These are phyloP conservation scores for Phytophthora vignae DNA, from an alignment of 352 stramenopile species.

Conservation along the genomic window DNA sequence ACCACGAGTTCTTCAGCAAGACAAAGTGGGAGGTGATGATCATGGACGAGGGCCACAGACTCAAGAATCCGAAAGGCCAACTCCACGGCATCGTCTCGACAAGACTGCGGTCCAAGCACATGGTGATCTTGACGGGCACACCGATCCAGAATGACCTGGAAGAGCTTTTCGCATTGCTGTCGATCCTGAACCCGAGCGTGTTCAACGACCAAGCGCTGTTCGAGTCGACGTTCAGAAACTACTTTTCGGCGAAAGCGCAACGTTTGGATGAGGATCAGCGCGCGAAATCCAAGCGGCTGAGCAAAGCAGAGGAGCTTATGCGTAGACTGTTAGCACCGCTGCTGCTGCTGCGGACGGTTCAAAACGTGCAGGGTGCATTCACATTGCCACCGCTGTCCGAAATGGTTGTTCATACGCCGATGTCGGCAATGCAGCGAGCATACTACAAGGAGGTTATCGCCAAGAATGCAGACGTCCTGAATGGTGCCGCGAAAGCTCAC, in stretches of 20 bases:
- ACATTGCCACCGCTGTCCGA: slow-evolving; percentile 76
- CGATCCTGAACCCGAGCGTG: slow-evolving; percentile 85
- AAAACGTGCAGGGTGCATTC: slow-evolving; percentile 77
- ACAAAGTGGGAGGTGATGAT: slow-evolving; percentile 69
- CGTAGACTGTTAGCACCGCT: slow-evolving; percentile 63
- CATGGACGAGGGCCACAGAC: slow-evolving; percentile 89
- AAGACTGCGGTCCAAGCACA: slow-evolving; percentile 46
- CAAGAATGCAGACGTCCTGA: slow-evolving; percentile 65
- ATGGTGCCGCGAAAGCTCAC: slow-evolving; percentile 45
- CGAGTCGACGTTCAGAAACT: slow-evolving; percentile 55
- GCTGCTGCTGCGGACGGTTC: slow-evolving; percentile 69
- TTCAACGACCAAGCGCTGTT: slow-evolving; percentile 77
- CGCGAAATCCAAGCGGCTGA: slow-evolving; percentile 30
- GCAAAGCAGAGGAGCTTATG: slow-evolving; percentile 60
- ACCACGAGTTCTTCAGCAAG: slow-evolving; percentile 62
- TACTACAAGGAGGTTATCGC: slow-evolving; percentile 86
- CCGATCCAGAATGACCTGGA: slow-evolving; percentile 90
- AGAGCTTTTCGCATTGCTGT: slow-evolving; percentile 84
- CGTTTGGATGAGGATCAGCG: slow-evolving; percentile 37
- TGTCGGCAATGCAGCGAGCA: slow-evolving; percentile 82
- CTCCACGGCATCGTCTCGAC: slow-evolving; percentile 60
- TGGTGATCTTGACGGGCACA: slow-evolving; percentile 83
- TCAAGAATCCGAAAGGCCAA: slow-evolving; percentile 86
- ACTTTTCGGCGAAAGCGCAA: slow-evolving; percentile 77
- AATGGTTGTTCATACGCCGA: slow-evolving; percentile 79